A percentile compares a stretch with the other conserved stretches of the same genome.
Conservation (phyloP, 345 rosid genomes). For the Salix arbutifolia region DNA sequence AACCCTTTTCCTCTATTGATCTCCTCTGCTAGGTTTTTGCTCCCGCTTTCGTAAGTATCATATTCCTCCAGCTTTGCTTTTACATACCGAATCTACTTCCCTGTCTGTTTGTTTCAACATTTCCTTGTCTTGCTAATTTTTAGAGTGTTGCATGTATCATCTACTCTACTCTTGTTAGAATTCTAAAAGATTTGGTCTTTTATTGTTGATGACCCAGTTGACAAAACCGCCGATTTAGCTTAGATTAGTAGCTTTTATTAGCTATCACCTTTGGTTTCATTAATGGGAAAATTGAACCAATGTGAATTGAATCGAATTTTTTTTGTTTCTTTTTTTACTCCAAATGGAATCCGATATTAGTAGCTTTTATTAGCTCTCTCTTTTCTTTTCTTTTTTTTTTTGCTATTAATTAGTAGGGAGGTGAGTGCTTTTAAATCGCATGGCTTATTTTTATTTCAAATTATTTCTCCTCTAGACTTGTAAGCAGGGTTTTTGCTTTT, state of each 20-base stretch:
- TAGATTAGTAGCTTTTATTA: neutral
- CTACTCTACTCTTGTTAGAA: neutral
- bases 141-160: neutral
- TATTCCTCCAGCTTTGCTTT: neutral
- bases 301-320: neutral
- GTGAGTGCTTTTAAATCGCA: neutral
- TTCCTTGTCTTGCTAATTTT: neutral
- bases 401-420: neutral
- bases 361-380: neutral
- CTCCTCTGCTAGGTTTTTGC: constrained; percentile 16
- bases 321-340: neutral
- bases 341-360: neutral
- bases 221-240: neutral
- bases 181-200: neutral
- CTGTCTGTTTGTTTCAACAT: too few relatives aligned
- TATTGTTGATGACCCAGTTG: neutral
- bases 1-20: neutral
- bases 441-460: neutral
- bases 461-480: neutral
- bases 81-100: neutral
- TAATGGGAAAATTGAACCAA: neutral
- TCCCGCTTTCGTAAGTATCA: constrained; percentile 5
- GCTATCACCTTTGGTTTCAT: neutral
- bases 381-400: neutral
- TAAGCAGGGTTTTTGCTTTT: neutral